A percentile compares a stretch with the other conserved stretches of the same genome.
Evolutionary conservation across 2,329 filamentous ascomycete species (phyloP).

Genomic region (Ophiosphaerella herpotricha): DNA sequence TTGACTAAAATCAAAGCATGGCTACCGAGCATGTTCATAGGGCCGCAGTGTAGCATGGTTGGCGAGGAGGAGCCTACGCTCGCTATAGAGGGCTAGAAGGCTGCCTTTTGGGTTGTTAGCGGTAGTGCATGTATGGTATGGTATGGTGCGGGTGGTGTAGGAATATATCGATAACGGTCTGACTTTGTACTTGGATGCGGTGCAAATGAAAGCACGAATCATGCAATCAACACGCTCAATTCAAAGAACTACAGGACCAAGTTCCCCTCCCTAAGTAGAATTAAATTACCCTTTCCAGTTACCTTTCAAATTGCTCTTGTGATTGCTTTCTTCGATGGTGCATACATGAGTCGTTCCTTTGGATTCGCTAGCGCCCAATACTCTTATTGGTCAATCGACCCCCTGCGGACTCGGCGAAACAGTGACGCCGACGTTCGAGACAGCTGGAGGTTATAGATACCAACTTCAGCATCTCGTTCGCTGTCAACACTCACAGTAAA

Average conservation of each 20-base stretch:
- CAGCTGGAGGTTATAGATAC: conserved; percentile 32
- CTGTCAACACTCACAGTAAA: conserved; percentile 11
- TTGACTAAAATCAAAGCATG: conserved; percentile 1
- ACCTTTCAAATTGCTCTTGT: too few species aligned
- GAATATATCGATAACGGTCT: neutral
- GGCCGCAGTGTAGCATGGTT: neutral
- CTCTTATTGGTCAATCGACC: too few species aligned
- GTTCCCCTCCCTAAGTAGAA: too few species aligned
- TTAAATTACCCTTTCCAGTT: too few species aligned
- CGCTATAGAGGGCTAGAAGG: neutral
- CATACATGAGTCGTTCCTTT: too few species aligned
- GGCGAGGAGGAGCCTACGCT: neutral
- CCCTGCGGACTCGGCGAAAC: conserved; percentile 15
- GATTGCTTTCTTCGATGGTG: too few species aligned
- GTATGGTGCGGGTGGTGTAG: neutral
- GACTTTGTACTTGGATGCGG: neutral
- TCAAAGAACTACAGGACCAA: too few species aligned
- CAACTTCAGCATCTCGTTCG: neutral
- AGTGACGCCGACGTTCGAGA: conserved; percentile 34
- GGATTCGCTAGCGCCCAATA: too few species aligned
- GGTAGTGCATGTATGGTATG: neutral
- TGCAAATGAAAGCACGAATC: too few species aligned
- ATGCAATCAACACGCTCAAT: too few species aligned
- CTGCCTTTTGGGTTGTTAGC: neutral
- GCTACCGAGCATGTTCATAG: conserved; percentile 3